Evolutionary conservation across 208 protist species (phyloP), one percentile per base, ranked within the genome.

Genomic region (Balamuthia mandrillaris): DNA sequence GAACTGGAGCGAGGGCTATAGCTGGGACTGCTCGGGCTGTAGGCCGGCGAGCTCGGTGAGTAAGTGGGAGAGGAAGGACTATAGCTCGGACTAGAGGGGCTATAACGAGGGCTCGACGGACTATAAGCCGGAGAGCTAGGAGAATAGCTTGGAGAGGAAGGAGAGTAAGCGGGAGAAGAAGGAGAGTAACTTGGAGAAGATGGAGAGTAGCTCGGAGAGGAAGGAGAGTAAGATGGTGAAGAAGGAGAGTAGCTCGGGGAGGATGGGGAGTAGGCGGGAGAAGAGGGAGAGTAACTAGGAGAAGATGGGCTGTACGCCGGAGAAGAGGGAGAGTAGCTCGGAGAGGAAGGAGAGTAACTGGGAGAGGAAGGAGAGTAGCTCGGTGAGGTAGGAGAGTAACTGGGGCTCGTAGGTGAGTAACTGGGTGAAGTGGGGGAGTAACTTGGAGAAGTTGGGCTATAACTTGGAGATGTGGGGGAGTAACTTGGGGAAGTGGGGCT

Each of bases 181-280:
- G 91, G 90, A 2, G 79, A 78, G 21, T 68, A 39, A 1, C 31
- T 74, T 14, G 94, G 93, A n/a, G 66, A 87, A 18, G 86, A 92
- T 37, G 91, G 92, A 12, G 84, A 93, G 74, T 90, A 94, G 9
- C 29, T 16, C 41, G 93, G 90, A 6, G 83, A 91, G 10, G 88
- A 92, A 24, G 93, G 93, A 9, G 89, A 94, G 66, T 96, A 96
- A 21, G 29, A 41, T 29, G 96, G 93, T 39, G 85, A 90, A 7
- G 89, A 91, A n/a, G 95, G 91, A 31, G 91, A 94, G 70, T 95
- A 96, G 21, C 31, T 51, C 9, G 93, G 91, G 6, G 31, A 58
- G 1, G 35, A 66, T 4, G 83, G 91, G 9, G 61, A 87, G 83
- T 94, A 94, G 4, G 75, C 31, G 12, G 91, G 90, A 6, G 88